Base-by-base conservation (phyloP, 2,329 filamentous ascomycete species). In the Cryphonectria nitschkei region DNA sequence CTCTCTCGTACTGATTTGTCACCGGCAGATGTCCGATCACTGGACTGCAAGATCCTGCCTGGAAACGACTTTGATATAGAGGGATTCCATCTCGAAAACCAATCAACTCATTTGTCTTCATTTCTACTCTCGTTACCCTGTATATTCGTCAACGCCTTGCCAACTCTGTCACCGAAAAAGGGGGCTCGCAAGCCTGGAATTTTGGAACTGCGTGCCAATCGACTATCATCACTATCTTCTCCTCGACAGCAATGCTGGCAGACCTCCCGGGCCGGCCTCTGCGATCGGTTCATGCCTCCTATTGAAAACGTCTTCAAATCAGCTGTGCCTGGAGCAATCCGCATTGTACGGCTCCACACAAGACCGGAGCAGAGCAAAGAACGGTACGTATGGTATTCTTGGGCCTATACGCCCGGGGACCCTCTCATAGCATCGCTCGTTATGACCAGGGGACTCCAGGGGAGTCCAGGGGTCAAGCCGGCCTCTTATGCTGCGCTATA, bases 1-100 rank as follows among this genome's bases (percentile, higher is more conserved):
- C 46, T 60, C 56, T 58, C 37, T 50, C 22, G 66, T 72, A 50
- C 68, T 72, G 68, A 70, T 70, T 68, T 29, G 32, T 37, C 64
- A 43, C 37, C 58, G 37, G 67, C 64, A 72, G 67, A 63, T 65
- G 56, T 46, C 26, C 50, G 60, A 63, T 67, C 43, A 43, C 56
- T 62, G 65, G 65, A 41, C 13, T 26, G n/a, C 39, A 43, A 43
- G 61, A 14, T 39, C 56, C 14, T 63, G 22, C 60, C 22, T 43
- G 60, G 6, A 29, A 39, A 4, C 54, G 54, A 34, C 54, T 14
- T 34, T 34, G 54, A 34, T 58, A 58, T 61, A 61, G n/a, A 50
- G 22, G 34, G 46, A 8, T 39, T 14, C 26, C n/a, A 29, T 56
- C 29, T 32, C 32, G 43, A n/a, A 54, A n/a, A 7, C 7, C 46